These are phyloP conservation scores for Penicillium janthinellum DNA, from an alignment of 2,329 filamentous ascomycete species.

Conservation along the genomic window DNA sequence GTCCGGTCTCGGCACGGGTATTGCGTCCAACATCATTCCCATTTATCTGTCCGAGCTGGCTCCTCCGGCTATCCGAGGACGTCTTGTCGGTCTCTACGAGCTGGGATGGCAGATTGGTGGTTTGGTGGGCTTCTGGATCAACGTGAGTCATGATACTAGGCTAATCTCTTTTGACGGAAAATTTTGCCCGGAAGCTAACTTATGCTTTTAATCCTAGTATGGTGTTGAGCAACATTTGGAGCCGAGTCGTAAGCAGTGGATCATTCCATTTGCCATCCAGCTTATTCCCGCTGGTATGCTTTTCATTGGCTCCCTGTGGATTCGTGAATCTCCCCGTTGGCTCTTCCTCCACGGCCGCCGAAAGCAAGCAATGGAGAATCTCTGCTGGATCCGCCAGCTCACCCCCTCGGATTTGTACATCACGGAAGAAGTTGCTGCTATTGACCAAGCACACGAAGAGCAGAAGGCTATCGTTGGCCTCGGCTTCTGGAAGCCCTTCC, in stretches of 20 bases:
- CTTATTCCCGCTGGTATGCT: conserved; percentile 46
- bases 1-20: conserved; percentile 60
- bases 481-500: conserved; percentile 75
- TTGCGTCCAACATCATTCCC: conserved; percentile 58
- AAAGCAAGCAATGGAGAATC: conserved; percentile 63
- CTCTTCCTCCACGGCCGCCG: conserved; percentile 68
- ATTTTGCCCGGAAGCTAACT: conserved; percentile 13
- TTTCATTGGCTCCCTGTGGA: conserved; percentile 60
- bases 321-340: conserved; percentile 69
- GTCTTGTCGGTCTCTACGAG: conserved; percentile 61
- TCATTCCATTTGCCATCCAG: conserved; percentile 47
- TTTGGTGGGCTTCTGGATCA: conserved; percentile 55
- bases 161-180: not conserved
- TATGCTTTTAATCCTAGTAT: conserved; percentile 41
- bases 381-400: conserved; percentile 50
- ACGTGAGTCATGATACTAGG: conserved; percentile 31
- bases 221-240: conserved; percentile 51
- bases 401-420: conserved; percentile 60
- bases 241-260: conserved; percentile 41
- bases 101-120: conserved; percentile 58
- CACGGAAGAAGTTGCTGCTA: conserved; percentile 69
- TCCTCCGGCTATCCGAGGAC: conserved; percentile 60
- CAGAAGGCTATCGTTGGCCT: conserved; percentile 64
- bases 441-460: conserved; percentile 69
- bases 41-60: conserved; percentile 63